phyloP scores from a whole-genome alignment of 768 basidiomycete species.

The Tephrocybe sp. region DNA sequence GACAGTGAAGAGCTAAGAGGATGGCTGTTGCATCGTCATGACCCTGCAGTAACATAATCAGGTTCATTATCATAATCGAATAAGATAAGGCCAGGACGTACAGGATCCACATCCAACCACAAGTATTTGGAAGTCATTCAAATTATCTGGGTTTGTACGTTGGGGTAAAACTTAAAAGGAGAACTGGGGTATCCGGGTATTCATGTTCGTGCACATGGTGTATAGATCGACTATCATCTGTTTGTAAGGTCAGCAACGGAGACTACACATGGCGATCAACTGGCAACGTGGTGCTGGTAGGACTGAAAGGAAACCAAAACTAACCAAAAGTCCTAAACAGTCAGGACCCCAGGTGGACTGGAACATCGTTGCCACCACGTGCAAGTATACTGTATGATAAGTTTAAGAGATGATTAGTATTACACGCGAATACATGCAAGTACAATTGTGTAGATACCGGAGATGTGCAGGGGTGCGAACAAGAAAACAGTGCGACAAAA shows the following conservation, averaged over 20 bases:
- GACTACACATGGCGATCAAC: background rate
- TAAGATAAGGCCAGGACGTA: conserved; percentile 25
- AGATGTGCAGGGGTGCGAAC: background rate
- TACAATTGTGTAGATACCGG: background rate
- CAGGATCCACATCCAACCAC: conserved; percentile 71
- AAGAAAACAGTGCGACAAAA: conserved; percentile 11
- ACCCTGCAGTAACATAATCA: no score
- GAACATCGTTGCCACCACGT: no score
- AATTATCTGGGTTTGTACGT: no score
- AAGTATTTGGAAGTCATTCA: conserved; percentile 34
- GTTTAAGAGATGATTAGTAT: no score
- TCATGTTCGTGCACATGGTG: no score
- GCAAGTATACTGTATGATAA: no score
- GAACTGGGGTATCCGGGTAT: background rate
- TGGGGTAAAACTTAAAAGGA: background rate
- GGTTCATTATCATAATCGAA: no score
- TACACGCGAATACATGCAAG: background rate
- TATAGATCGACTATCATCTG: no score
- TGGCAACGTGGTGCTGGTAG: background rate
- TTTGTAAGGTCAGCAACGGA: no score
- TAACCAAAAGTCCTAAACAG: no score
- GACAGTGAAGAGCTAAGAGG: conserved; percentile 66
- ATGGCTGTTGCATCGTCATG: conserved; percentile 90
- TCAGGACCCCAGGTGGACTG: no score
- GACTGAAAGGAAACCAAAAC: background rate